Evolutionary conservation across 805 yeast species (phyloP).

Genomic region (Monosporozyma unispora): DNA sequence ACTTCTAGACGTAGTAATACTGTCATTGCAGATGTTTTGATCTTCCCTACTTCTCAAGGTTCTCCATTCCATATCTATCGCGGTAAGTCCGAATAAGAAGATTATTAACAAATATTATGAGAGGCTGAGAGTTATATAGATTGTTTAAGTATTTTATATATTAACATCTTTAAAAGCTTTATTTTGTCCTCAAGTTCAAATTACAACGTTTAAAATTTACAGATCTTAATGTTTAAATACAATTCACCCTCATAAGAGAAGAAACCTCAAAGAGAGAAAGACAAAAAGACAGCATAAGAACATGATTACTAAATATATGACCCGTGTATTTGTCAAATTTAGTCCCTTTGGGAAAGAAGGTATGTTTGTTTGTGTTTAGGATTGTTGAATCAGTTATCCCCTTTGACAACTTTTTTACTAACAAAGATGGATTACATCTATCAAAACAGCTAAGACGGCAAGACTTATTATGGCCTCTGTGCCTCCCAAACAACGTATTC

Average conservation of each 20-base stretch:
- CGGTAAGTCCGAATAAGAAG: background rate
- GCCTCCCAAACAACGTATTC: slow-evolving; percentile 62
- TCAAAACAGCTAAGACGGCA: slow-evolving; percentile 53
- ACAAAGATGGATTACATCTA: background rate
- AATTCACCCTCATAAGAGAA: background rate
- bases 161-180: background rate
- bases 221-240: background rate
- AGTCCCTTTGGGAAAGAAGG: slow-evolving; percentile 65
- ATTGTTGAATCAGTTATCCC: background rate
- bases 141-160: background rate
- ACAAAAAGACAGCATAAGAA: background rate
- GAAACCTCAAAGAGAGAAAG: background rate
- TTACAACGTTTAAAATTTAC: background rate
- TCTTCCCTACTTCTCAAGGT: slow-evolving; percentile 83
- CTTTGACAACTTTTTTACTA: background rate
- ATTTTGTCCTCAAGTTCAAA: background rate
- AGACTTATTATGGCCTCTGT: slow-evolving; percentile 70
- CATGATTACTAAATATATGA: slow-evolving; percentile 88
- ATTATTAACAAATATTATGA: background rate
- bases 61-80: slow-evolving; percentile 54
- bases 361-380: slow-evolving; percentile 25
- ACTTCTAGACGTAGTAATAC: slow-evolving; percentile 50
- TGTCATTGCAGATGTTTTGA: slow-evolving; percentile 64
- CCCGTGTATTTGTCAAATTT: slow-evolving; percentile 66
- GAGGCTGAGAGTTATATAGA: background rate